Conservation (phyloP, 2,329 filamentous ascomycete species). For the Fusarium sacchari region DNA sequence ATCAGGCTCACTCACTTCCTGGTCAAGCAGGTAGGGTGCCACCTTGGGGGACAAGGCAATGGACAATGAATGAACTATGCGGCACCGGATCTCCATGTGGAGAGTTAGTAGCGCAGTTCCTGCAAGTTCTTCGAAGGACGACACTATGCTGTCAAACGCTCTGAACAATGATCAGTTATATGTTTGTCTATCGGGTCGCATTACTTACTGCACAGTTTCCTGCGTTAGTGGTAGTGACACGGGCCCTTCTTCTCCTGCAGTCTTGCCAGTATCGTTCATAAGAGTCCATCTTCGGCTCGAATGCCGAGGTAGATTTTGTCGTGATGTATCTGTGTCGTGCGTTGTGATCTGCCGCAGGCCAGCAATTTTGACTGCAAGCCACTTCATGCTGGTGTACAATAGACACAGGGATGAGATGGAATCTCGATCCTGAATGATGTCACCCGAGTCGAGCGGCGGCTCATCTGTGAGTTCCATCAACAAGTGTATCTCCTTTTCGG, state of each 20-base stretch:
- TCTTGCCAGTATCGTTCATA: slow-evolving; percentile 70
- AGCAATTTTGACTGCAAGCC: slow-evolving; percentile 86
- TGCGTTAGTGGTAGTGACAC: slow-evolving; percentile 89
- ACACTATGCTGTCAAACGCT: slow-evolving; percentile 86
- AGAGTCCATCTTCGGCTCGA: slow-evolving; percentile 86
- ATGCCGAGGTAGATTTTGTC: slow-evolving; percentile 61
- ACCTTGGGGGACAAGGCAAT: slow-evolving; percentile 68
- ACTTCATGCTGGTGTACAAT: slow-evolving; percentile 97
- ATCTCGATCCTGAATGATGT: slow-evolving; percentile 91
- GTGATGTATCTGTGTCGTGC: slow-evolving; percentile 73
- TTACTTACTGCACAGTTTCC: slow-evolving; percentile 80
- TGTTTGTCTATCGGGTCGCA: neutral
- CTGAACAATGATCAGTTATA: slow-evolving; percentile 53
- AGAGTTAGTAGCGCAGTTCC: slow-evolving; percentile 83
- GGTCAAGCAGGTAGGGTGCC: slow-evolving; percentile 72
- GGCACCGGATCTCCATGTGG: slow-evolving; percentile 88
- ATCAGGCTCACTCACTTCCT: slow-evolving; percentile 80
- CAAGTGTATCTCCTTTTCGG: slow-evolving; percentile 70
- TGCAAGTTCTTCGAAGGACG: slow-evolving; percentile 84
- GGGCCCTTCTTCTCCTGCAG: slow-evolving; percentile 68
- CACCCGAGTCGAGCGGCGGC: slow-evolving; percentile 74
- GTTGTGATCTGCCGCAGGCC: slow-evolving; percentile 84
- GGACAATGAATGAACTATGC: slow-evolving; percentile 81
- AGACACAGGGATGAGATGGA: slow-evolving; percentile 85
- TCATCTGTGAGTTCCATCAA: slow-evolving; percentile 68